phyloP scores from a whole-genome alignment of 306 rosid genomes.

The Parietaria judaica region DNA sequence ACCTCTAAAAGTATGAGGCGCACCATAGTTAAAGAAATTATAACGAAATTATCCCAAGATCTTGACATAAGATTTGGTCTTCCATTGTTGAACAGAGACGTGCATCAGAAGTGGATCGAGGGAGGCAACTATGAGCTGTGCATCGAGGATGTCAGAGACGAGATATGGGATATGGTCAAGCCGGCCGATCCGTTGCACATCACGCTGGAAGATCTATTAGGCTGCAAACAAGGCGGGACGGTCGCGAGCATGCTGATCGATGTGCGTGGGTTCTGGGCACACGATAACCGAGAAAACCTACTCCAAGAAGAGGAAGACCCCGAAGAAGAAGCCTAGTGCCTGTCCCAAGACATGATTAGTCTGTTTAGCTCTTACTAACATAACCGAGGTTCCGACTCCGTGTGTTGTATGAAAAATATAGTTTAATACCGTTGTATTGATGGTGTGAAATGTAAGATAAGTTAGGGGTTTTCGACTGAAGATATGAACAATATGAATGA shows the following conservation, averaged over 20 bases:
- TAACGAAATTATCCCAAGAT: too few relatives aligned
- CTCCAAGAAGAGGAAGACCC: constrained; percentile 99
- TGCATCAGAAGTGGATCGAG: constrained; percentile 96
- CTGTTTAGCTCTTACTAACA: constrained; percentile 21
- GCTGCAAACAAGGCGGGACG: constrained; percentile 98
- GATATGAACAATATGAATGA: too few relatives aligned
- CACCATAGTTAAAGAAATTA: too few relatives aligned
- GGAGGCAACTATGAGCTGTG: constrained; percentile 98
- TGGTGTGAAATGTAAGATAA: not conserved
- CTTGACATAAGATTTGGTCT: too few relatives aligned
- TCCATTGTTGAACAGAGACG: constrained; percentile 56
- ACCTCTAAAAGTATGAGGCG: not conserved
- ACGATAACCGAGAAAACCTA: constrained; percentile 97
- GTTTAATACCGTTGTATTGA: not conserved
- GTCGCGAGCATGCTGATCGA: constrained; percentile 98
- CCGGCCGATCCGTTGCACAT: constrained; percentile 70
- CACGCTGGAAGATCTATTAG: constrained; percentile 66
- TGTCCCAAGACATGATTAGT: not conserved
- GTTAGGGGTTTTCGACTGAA: too few relatives aligned
- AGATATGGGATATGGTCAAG: constrained; percentile 99
- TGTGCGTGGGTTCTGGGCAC: constrained; percentile 99
- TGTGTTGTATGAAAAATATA: too few relatives aligned
- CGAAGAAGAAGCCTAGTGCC: constrained; percentile 64
- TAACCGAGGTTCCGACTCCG: not conserved
- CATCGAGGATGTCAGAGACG: constrained; percentile 94